These are phyloP conservation scores for Aureobasidium namibiae DNA, from an alignment of 2,329 filamentous ascomycete species.

Conservation along the genomic window DNA sequence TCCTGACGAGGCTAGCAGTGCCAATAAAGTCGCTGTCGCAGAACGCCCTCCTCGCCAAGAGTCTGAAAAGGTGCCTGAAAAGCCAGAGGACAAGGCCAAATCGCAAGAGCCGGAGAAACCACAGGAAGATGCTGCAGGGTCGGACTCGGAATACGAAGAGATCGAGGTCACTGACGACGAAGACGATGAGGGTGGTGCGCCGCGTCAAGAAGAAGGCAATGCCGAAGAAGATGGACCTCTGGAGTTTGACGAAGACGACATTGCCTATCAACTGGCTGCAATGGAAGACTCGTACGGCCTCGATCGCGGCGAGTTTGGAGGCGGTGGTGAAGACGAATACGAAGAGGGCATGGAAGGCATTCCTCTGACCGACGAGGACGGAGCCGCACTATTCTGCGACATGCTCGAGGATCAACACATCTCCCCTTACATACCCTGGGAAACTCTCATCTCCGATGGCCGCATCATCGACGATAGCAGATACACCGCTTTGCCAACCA, in stretches of 20 bases:
- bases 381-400: slow-evolving; percentile 71
- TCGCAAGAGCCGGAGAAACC: not conserved
- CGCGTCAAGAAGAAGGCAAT: slow-evolving; percentile 36
- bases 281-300: slow-evolving; percentile 83
- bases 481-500: slow-evolving; percentile 76
- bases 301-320: slow-evolving; percentile 68
- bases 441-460: slow-evolving; percentile 64
- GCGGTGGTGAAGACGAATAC: slow-evolving; percentile 47
- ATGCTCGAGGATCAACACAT: slow-evolving; percentile 74
- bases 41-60: slow-evolving; percentile 18
- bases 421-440: slow-evolving; percentile 86
- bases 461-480: slow-evolving; percentile 71
- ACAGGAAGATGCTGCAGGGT: slow-evolving; percentile 26
- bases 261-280: slow-evolving; percentile 80
- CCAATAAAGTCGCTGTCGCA: slow-evolving; percentile 9
- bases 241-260: slow-evolving; percentile 90
- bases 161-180: slow-evolving; percentile 61
- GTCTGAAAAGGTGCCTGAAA: slow-evolving; percentile 26
- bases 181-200: slow-evolving; percentile 35
- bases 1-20: slow-evolving; percentile 22
- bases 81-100: slow-evolving; percentile 11
- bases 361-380: slow-evolving; percentile 65
- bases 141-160: slow-evolving; percentile 56
- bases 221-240: slow-evolving; percentile 44
- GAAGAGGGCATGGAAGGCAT: slow-evolving; percentile 66